Evolutionary conservation across 768 basidiomycete genomes (phyloP).

Genomic region (Termitomyces sp.): DNA sequence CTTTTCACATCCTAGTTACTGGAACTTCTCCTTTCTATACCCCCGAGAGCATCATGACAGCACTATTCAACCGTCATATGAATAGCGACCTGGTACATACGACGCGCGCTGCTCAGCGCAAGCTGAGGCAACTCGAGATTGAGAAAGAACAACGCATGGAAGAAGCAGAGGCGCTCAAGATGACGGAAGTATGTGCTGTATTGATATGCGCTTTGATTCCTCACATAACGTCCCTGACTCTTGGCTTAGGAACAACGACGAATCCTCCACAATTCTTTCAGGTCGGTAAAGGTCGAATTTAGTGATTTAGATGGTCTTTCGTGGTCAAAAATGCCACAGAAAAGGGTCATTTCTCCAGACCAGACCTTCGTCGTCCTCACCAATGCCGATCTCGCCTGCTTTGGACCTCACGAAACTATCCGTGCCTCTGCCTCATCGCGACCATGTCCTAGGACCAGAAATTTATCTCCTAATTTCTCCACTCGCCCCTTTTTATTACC

Average conservation of each 20-base stretch:
- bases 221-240: not conserved
- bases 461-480: constrained; percentile 18
- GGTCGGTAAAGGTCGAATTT: constrained; percentile 54
- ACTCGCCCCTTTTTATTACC: constrained; percentile 12
- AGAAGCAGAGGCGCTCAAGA: constrained; percentile 49
- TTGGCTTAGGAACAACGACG: constrained; percentile 32
- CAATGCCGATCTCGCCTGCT: constrained; percentile 27
- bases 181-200: constrained; percentile 42
- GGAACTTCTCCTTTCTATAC: not conserved
- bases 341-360: not conserved
- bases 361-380: constrained; percentile 29
- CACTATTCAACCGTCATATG: constrained; percentile 11
- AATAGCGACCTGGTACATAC: constrained; percentile 15
- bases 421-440: constrained; percentile 23
- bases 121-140: constrained; percentile 38
- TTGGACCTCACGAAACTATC: constrained; percentile 33
- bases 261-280: constrained; percentile 37
- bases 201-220: not conserved
- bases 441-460: constrained; percentile 8
- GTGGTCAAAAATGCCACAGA: constrained; percentile 24
- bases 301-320: constrained; percentile 54
- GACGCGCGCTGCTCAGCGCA: constrained; percentile 41
- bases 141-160: constrained; percentile 49
- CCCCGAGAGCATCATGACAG: not conserved
- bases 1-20: not conserved